Evolutionary conservation across 768 basidiomycete species (phyloP).

Genomic region (Tylopilus sp.): DNA sequence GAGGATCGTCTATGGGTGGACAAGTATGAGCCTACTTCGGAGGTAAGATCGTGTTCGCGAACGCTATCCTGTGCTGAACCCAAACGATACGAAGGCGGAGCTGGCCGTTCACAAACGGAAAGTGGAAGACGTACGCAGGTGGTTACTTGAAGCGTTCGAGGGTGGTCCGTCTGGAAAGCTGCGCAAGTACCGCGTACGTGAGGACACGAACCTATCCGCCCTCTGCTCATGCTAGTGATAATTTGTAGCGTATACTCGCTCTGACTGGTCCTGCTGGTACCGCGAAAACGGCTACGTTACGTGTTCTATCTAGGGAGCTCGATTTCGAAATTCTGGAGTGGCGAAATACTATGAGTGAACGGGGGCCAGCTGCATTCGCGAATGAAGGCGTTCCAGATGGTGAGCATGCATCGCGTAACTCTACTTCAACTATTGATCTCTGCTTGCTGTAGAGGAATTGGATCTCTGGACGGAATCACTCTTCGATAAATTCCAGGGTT

Average conservation of each 20-base stretch:
- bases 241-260: slow-evolving; percentile 68
- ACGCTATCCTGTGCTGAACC: background rate
- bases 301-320: slow-evolving; percentile 70
- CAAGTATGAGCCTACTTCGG: background rate
- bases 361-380: slow-evolving; percentile 21
- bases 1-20: background rate
- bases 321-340: slow-evolving; percentile 84
- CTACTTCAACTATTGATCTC: background rate
- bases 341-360: slow-evolving; percentile 64
- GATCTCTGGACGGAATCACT: slow-evolving; percentile 26
- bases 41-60: background rate
- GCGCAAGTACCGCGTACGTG: background rate
- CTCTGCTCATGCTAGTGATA: background rate
- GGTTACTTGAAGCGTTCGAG: background rate
- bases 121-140: background rate
- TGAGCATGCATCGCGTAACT: background rate
- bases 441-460: background rate
- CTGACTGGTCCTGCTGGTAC: slow-evolving; percentile 88
- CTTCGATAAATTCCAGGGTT: slow-evolving; percentile 71
- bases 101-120: slow-evolving; percentile 69
- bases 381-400: slow-evolving; percentile 15
- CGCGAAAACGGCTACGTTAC: slow-evolving; percentile 85
- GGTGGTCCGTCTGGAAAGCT: background rate
- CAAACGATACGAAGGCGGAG: slow-evolving; percentile 46
- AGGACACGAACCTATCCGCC: background rate